These are phyloP conservation scores for Proliferodiscus dingleyae DNA, from an alignment of 2,329 filamentous ascomycete genomes.

Conservation along the genomic window DNA sequence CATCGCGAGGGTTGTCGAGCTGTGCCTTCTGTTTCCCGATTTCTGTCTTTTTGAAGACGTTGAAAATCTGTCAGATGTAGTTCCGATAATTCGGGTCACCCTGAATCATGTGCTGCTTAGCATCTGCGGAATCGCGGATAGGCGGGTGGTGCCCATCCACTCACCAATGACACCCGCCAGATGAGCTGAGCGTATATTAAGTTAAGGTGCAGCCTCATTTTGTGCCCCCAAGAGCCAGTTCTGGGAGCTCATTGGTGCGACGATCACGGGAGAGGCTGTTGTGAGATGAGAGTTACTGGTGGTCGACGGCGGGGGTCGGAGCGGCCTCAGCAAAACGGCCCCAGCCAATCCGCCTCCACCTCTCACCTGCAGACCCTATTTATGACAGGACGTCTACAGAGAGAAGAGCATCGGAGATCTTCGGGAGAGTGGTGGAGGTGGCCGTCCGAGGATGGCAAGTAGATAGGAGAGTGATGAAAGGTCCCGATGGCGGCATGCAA, in stretches of 20 bases:
- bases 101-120: constrained; percentile 25
- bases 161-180: constrained; percentile 17
- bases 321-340: too few species aligned
- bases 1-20: not conserved
- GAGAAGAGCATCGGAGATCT: too few species aligned
- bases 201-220: constrained; percentile 18
- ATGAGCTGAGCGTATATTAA: constrained; percentile 12
- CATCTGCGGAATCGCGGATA: constrained; percentile 20
- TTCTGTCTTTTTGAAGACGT: constrained; percentile 8
- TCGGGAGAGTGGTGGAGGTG: not conserved
- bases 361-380: not conserved
- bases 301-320: constrained; percentile 1
- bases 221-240: constrained; percentile 3
- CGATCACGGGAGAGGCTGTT: constrained; percentile 6
- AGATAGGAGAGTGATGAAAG: not conserved
- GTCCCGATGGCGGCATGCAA: too few species aligned
- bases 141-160: constrained; percentile 2
- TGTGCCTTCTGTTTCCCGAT: not conserved
- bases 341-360: not conserved
- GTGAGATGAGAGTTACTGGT: constrained; percentile 4
- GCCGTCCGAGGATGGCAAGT: not conserved
- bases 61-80: constrained; percentile 7
- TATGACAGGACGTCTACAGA: too few species aligned
- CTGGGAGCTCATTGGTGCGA: constrained; percentile 4
- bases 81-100: constrained; percentile 21